Base-by-base conservation (phyloP, 2,329 filamentous ascomycete species). In the Rhinocladiella mackenziei region DNA sequence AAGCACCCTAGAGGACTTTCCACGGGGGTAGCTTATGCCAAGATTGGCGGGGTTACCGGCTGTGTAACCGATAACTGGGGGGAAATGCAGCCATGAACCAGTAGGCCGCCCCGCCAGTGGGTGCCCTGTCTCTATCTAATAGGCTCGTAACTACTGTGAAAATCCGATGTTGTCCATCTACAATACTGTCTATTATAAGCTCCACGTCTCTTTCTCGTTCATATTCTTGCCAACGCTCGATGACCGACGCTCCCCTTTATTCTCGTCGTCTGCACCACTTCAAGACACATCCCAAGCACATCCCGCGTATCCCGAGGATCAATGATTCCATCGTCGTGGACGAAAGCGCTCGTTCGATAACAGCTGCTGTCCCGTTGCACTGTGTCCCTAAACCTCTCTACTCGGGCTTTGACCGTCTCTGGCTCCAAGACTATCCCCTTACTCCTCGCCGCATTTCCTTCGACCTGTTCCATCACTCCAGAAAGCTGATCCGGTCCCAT, bases 401-500 rank as follows among this genome's bases (percentile, higher is more conserved):
- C 55, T 34, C 51, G 50, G 5, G 47, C 56, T 36, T 57, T 47
- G 8, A 64, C 35, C 28, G 61, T 55, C 3, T 58, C 56, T 4
- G 55, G 51, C 9, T 55, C 50, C 9, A 65, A 26, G 1, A 29
- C 37, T 11, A 49, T 15, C 1, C 57, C 59, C 39, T 59, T 58
- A 5, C 56, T 55, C 29, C 54, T 56, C 13, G 57, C 58, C 18
- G 56, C 59, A 5, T 56, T 57, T 7, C 42, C 26, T 39, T 61
- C 56, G n/a, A 67, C 57, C 18, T 49, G 55, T 34, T 62, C 60
- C 65, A 69, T 68, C 6, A 69, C 66, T 0, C 65, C 65, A 1
- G 61, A 56, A 2, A 68, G 53, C 50, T 69, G 65, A 29, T 68
- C 65, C 0, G 65, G 59, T 0, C 66, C 66, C 66, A 69, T 69